Conservation (phyloP, 805 yeast genomes). For the Lipomyces chichibuensis region DNA sequence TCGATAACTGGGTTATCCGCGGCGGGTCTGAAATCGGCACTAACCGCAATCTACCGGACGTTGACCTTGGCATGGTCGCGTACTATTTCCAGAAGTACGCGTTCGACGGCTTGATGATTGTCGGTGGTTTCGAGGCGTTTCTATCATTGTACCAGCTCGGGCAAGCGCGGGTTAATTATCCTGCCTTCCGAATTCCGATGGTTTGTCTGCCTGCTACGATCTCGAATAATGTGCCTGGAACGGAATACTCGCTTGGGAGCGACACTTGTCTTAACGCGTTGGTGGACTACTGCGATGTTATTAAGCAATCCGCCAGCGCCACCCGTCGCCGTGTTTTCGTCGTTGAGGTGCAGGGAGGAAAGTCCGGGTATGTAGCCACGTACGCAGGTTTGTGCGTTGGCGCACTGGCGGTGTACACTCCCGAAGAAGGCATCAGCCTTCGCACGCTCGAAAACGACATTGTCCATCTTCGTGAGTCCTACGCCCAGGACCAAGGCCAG, state of each 20-base stretch:
- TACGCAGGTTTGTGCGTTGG: conserved; percentile 84
- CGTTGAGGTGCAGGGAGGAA: conserved; percentile 98
- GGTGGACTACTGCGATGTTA: conserved; percentile 90
- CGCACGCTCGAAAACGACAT: conserved; percentile 76
- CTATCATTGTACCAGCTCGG: conserved; percentile 79
- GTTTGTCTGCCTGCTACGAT: conserved; percentile 92
- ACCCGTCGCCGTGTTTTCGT: conserved; percentile 93
- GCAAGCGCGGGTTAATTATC: conserved; percentile 74
- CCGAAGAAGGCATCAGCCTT: conserved; percentile 78
- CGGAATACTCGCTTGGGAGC: conserved; percentile 92
- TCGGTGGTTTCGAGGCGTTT: conserved; percentile 99
- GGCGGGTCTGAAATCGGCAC: conserved; percentile 99
- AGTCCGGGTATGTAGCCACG: conserved; percentile 91
- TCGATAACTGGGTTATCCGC: conserved; percentile 80
- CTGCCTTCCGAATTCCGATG: conserved; percentile 93
- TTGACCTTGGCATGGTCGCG: conserved; percentile 87
- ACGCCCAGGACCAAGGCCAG: conserved; percentile 73
- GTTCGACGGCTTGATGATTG: conserved; percentile 84
- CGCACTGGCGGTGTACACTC: conserved; percentile 87
- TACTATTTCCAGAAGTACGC: conserved; percentile 86
- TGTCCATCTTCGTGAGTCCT: conserved; percentile 65
- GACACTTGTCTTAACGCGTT: conserved; percentile 94
- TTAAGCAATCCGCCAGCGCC: conserved; percentile 93
- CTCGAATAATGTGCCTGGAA: conserved; percentile 98
- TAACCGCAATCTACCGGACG: conserved; percentile 80